Conservation (phyloP, 257 asterid species). For the Solanum chaucha region DNA sequence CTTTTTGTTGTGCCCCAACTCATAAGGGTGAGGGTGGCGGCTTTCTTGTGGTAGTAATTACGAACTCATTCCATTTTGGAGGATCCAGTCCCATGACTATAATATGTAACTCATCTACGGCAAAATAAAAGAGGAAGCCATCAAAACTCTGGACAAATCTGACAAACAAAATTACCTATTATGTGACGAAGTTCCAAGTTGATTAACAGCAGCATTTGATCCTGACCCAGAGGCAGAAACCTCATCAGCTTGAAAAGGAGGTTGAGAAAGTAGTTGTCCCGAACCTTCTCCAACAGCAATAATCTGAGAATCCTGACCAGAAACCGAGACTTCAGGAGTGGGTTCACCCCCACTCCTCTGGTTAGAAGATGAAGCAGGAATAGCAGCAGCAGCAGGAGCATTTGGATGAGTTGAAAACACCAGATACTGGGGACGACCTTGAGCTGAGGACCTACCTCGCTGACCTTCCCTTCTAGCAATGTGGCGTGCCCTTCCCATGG, state of each 20-base stretch:
- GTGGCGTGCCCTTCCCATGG: conserved; percentile 91
- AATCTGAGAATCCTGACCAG: conserved; percentile 33
- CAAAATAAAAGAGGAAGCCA: background rate
- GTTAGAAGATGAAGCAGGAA: conserved; percentile 14
- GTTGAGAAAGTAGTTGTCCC: conserved; percentile 17
- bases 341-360: conserved; percentile 30
- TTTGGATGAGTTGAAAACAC: conserved; percentile 62
- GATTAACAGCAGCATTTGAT: conserved; percentile 33
- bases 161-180: conserved; percentile 30
- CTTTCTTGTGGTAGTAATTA: background rate
- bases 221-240: conserved; percentile 30
- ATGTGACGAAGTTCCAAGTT: conserved; percentile 28
- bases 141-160: background rate
- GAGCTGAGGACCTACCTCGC: conserved; percentile 62
- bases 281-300: conserved; percentile 47
- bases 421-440: conserved; percentile 69
- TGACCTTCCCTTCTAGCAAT: conserved; percentile 73
- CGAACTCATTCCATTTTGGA: background rate
- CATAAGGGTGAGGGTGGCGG: background rate
- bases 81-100: background rate
- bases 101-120: background rate
- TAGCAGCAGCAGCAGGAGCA: conserved; percentile 28
- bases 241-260: conserved; percentile 36
- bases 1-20: background rate
- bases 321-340: conserved; percentile 28